Percentiles rank a stretch among this genome's conserved stretches.
Evolutionary conservation across 495 filamentous ascomycete species (phyloP).

Genomic region (Durotheca rogersii): DNA sequence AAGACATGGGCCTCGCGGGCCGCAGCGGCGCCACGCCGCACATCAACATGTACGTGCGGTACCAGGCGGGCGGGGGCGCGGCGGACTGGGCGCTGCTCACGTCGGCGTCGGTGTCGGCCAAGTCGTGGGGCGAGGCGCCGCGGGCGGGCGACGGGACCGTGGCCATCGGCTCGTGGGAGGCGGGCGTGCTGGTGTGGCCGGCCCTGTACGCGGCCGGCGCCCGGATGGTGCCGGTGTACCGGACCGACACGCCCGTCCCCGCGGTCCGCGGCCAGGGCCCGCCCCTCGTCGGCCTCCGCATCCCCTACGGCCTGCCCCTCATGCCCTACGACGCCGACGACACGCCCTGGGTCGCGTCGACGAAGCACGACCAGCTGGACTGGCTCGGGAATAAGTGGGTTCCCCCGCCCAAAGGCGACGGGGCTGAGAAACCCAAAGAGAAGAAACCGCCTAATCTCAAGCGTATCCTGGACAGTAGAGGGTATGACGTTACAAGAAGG

Average conservation of each 20-base stretch:
- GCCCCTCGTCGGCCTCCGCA: constrained; percentile 63
- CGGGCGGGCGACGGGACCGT: constrained; percentile 59
- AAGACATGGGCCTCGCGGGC: constrained; percentile 39
- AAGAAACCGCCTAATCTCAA: too few relatives aligned
- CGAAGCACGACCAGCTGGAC: constrained; percentile 62
- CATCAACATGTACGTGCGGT: constrained; percentile 88
- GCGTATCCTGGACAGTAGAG: too few relatives aligned
- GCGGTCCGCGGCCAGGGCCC: constrained; percentile 9
- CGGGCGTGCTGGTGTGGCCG: constrained; percentile 86
- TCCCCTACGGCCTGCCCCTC: constrained; percentile 83
- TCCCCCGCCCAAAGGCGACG: too few relatives aligned
- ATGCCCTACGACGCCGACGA: constrained; percentile 62
- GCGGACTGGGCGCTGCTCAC: constrained; percentile 89
- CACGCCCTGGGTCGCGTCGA: constrained; percentile 77
- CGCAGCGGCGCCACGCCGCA: constrained; percentile 83
- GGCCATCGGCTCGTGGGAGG: constrained; percentile 81
- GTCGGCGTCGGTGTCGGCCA: constrained; percentile 83
- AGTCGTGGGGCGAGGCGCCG: constrained; percentile 77
- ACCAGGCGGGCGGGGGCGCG: constrained; percentile 55
- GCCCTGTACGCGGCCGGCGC: constrained; percentile 56
- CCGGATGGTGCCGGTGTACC: constrained; percentile 70
- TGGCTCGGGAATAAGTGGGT: constrained; percentile 64
- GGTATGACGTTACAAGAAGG: too few relatives aligned
- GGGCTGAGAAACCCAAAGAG: too few relatives aligned
- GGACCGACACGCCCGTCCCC: constrained; percentile 51